Conservation (phyloP, 2,329 filamentous ascomycete genomes). For the Arthrobotrys sphaeroides region DNA sequence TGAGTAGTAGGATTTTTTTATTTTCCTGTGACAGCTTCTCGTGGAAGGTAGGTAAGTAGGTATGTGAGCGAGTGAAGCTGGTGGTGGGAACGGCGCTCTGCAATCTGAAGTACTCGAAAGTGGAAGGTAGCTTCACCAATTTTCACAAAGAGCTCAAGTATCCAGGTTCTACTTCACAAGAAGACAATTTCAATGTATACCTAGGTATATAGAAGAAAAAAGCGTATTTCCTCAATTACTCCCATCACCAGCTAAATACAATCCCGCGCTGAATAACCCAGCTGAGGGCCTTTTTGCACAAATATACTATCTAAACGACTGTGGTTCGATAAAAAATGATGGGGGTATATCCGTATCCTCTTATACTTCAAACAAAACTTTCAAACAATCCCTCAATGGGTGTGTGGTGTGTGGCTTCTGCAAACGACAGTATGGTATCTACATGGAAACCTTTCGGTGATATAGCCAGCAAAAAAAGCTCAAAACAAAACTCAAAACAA, state of each 20-base stretch:
- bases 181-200: too few species aligned
- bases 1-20: background rate
- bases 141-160: too few species aligned
- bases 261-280: too few species aligned
- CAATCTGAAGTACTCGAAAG: background rate
- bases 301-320: slow-evolving; percentile 42
- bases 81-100: background rate
- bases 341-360: slow-evolving; percentile 49
- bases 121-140: slow-evolving; percentile 1
- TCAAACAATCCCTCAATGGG: too few species aligned
- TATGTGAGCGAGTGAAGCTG: slow-evolving; percentile 5
- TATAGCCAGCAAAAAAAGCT: too few species aligned
- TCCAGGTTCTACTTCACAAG: too few species aligned
- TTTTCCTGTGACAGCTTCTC: background rate
- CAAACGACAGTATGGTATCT: slow-evolving; percentile 44
- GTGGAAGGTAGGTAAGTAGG: background rate
- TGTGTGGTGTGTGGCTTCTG: background rate
- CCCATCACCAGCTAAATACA: background rate
- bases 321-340: too few species aligned
- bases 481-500: background rate
- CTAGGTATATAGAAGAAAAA: background rate
- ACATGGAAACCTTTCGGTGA: slow-evolving; percentile 24
- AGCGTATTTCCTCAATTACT: background rate
- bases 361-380: background rate
- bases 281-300: too few species aligned